These are phyloP conservation scores for Beauveria rudraprayagi DNA, from an alignment of 2,329 filamentous ascomycete genomes.

Conservation along the genomic window DNA sequence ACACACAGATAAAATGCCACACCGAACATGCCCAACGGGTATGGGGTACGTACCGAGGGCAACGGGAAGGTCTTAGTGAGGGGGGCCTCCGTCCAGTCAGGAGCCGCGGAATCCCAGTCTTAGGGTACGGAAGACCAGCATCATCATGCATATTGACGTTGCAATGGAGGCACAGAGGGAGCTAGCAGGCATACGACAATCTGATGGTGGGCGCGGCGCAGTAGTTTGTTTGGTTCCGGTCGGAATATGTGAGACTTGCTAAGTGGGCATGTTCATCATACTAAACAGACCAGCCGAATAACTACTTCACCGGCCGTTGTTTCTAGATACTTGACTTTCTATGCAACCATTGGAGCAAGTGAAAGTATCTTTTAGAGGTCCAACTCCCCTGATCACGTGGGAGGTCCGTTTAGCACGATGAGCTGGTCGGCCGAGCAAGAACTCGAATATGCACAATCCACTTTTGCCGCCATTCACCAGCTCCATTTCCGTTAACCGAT, in stretches of 20 bases:
- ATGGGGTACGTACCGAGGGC: neutral
- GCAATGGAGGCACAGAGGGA: neutral
- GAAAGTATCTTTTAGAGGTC: too few species aligned
- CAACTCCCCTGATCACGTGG: too few species aligned
- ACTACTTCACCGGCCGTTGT: too few species aligned
- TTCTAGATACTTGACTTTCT: too few species aligned
- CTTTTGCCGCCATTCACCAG: neutral
- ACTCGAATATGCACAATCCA: neutral
- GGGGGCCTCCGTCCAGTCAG: neutral
- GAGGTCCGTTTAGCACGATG: too few species aligned
- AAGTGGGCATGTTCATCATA: too few species aligned
- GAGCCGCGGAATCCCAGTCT: neutral
- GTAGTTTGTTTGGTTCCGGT: conserved; percentile 1
- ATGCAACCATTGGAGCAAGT: too few species aligned
- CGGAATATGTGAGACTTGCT: neutral
- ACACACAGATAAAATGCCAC: neutral
- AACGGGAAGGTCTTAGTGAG: neutral
- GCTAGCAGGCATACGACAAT: neutral
- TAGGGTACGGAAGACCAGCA: neutral
- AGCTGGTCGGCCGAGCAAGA: too few species aligned
- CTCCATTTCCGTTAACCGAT: conserved; percentile 8
- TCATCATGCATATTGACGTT: neutral
- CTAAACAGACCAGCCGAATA: too few species aligned
- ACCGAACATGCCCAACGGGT: neutral
- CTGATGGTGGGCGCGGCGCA: neutral